phyloP scores from a whole-genome alignment of 1,284 basidiomycete species.

The Boletellus dicymbophilus region DNA sequence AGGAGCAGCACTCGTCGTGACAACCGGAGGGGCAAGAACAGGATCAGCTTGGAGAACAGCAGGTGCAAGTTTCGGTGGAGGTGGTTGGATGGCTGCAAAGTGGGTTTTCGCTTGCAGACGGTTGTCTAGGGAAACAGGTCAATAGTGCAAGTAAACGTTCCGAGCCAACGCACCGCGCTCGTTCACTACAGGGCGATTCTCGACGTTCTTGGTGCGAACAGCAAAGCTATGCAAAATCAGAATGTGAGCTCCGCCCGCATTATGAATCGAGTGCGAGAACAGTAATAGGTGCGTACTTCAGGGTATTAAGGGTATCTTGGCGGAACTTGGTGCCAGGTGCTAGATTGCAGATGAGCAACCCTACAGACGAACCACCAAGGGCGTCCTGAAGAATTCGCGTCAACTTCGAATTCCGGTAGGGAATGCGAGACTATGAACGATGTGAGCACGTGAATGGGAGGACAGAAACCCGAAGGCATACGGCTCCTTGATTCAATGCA shows the following conservation, averaged over 20 bases:
- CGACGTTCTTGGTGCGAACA: slow-evolving; percentile 75
- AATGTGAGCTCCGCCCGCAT: background rate
- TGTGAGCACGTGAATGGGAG: background rate
- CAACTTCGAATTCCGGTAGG: slow-evolving; percentile 83
- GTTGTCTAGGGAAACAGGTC: slow-evolving; percentile 42
- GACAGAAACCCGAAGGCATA: slow-evolving; percentile 35
- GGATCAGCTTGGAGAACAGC: slow-evolving; percentile 34
- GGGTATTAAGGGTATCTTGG: slow-evolving; percentile 81
- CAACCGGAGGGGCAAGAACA: slow-evolving; percentile 15
- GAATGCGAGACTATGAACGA: slow-evolving; percentile 65
- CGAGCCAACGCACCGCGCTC: slow-evolving; percentile 55
- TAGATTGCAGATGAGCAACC: slow-evolving; percentile 81
- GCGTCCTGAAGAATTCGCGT: slow-evolving; percentile 85
- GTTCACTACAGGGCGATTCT: slow-evolving; percentile 75
- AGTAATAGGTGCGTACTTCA: slow-evolving; percentile 55
- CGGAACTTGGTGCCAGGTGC: slow-evolving; percentile 79
- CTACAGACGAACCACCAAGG: slow-evolving; percentile 74
- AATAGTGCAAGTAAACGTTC: background rate
- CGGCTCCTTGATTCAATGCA: slow-evolving; percentile 73
- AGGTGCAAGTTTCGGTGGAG: slow-evolving; percentile 47
- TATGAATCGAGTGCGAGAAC: background rate
- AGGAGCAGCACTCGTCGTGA: slow-evolving; percentile 14
- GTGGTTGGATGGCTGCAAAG: slow-evolving; percentile 58
- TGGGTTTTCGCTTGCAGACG: slow-evolving; percentile 56
- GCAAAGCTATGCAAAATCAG: slow-evolving; percentile 56